Evolutionary conservation across 495 filamentous ascomycete genomes (phyloP).

Genomic region (Aspergillus kassunensis): DNA sequence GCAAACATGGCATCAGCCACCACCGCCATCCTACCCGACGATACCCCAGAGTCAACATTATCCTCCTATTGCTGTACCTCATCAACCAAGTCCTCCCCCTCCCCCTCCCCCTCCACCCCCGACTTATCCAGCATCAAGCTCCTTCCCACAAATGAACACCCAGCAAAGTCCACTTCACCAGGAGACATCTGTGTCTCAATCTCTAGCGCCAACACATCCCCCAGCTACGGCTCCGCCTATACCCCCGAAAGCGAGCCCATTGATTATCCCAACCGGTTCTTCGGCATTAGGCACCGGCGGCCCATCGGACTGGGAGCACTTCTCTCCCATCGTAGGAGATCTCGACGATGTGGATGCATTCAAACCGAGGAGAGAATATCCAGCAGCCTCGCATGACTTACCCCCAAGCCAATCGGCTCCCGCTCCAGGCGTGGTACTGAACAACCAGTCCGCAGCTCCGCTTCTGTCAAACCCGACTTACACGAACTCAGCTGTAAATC

Average conservation of each 20-base stretch:
- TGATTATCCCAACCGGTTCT: constrained; percentile 19
- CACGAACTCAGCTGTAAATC: not conserved
- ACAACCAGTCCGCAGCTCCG: constrained; percentile 3
- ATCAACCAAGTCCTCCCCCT: not conserved
- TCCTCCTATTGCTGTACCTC: not conserved
- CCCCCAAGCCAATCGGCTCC: constrained; percentile 3
- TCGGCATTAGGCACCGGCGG: constrained; percentile 51
- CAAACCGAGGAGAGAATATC: constrained; percentile 17
- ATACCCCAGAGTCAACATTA: constrained; percentile 12
- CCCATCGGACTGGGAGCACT: constrained; percentile 60
- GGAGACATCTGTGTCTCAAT: constrained; percentile 8
- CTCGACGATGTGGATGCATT: constrained; percentile 33
- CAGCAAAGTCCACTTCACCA: not conserved
- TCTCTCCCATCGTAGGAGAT: constrained; percentile 34
- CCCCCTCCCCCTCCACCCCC: not conserved
- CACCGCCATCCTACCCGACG: constrained; percentile 13
- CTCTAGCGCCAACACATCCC: constrained; percentile 15
- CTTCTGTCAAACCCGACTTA: not conserved
- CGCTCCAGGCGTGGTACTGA: not conserved
- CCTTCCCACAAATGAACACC: not conserved
- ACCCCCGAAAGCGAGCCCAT: constrained; percentile 21
- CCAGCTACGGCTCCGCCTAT: constrained; percentile 18
- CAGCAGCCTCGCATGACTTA: constrained; percentile 12
- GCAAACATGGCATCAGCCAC: constrained; percentile 22
- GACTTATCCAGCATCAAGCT: not conserved